Percentiles rank a stretch among this genome's conserved stretches.
Evolutionary conservation across 1,284 basidiomycete species (phyloP).

Genomic region (Trichosporon faecale): DNA sequence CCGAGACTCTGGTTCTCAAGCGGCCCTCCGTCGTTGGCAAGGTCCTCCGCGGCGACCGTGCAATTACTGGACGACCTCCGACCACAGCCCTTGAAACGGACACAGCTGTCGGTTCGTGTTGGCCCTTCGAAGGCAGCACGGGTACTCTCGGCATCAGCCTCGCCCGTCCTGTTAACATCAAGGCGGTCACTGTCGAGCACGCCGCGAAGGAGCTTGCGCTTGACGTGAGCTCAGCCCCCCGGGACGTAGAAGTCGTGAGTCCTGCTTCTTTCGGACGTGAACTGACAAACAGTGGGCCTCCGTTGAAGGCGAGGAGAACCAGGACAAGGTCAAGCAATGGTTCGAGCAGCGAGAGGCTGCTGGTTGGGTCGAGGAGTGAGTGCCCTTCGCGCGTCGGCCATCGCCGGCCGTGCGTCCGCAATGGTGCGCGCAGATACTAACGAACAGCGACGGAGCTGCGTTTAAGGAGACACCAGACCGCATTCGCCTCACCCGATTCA

Average conservation of each 20-base stretch:
- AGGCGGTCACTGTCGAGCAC: constrained; percentile 84
- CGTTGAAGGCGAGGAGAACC: constrained; percentile 70
- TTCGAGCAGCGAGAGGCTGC: constrained; percentile 25
- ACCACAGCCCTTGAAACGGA: constrained; percentile 75
- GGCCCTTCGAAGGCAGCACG: constrained; percentile 76
- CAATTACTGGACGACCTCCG: constrained; percentile 71
- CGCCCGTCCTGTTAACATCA: constrained; percentile 62
- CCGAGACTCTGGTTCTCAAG: constrained; percentile 66
- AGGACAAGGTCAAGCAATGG: constrained; percentile 57
- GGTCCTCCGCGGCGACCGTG: constrained; percentile 29
- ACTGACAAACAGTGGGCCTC: constrained; percentile 64
- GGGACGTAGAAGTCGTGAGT: constrained; percentile 65
- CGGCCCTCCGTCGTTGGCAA: constrained; percentile 33
- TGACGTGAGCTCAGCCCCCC: constrained; percentile 75
- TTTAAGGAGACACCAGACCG: constrained; percentile 15
- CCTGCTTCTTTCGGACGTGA: neutral
- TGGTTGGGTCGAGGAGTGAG: neutral
- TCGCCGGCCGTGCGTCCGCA: too few relatives aligned
- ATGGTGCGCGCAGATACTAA: constrained; percentile 32
- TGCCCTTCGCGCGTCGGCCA: neutral
- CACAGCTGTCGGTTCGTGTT: constrained; percentile 67
- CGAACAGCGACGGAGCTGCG: neutral
- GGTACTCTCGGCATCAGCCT: constrained; percentile 81
- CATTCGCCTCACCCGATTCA: constrained; percentile 70
- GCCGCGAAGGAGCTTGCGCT: constrained; percentile 71